Evolutionary conservation across 2,329 filamentous ascomycete genomes (phyloP).

Genomic region (Botrytis porri): DNA sequence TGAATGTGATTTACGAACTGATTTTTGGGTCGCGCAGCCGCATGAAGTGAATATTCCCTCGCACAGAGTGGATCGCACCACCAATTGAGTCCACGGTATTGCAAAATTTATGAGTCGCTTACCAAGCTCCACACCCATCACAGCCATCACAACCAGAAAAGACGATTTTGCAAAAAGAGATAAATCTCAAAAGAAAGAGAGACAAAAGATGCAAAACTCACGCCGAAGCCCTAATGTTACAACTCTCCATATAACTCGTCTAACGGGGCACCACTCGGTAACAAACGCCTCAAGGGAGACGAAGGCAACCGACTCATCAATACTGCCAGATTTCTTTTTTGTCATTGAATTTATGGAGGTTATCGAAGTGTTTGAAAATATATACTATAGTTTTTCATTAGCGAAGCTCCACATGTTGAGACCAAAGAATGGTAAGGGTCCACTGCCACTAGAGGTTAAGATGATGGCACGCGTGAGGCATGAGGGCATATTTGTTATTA

Average conservation of each 20-base stretch:
- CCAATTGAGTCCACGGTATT: neutral
- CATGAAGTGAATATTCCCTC: neutral
- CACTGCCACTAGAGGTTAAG: fast-evolving
- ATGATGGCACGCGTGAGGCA: neutral
- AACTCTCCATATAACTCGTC: neutral
- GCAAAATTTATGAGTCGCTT: neutral
- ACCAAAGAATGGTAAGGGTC: neutral
- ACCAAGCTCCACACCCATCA: neutral
- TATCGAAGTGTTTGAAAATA: neutral
- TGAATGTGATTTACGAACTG: neutral
- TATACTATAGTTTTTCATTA: neutral
- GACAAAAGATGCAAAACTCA: neutral
- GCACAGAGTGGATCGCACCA: neutral
- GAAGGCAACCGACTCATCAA: neutral
- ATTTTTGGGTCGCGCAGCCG: neutral
- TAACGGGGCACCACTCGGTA: neutral
- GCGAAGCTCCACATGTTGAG: neutral
- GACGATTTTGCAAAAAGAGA: neutral
- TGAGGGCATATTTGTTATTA: neutral
- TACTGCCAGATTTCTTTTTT: neutral
- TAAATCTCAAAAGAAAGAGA: neutral
- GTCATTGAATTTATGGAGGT: neutral
- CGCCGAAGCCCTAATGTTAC: neutral
- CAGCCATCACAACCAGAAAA: neutral
- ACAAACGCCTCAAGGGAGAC: neutral